Base-by-base conservation (phyloP, 2,329 filamentous ascomycete species). In the Coniochaeta pulveracea region DNA sequence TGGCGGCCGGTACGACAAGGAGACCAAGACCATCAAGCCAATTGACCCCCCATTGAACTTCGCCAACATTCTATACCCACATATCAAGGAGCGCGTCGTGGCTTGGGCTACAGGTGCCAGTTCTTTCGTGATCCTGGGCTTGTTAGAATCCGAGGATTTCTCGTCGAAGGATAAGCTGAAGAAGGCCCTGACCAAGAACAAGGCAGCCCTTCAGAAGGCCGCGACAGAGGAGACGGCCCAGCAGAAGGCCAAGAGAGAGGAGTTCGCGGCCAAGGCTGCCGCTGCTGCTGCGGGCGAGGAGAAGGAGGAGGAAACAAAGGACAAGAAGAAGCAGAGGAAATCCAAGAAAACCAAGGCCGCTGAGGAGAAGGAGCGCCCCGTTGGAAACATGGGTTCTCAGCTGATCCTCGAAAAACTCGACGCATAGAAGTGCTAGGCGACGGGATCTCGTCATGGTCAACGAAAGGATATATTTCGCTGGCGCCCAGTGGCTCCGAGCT, bases 71-170 rank as follows among this genome's bases (percentile, higher is more conserved):
- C 66, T 98, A n/a, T 96, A 89, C 53, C 75, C 79, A 5, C 63
- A 81, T 40, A 88, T 96, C 55, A 73, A 82, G 52, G 72, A 77
- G 1, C 64, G 84, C 43, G 60, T 93, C 16, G 55, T 91, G 37
- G 64, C 75, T 14, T 98, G 91, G 91, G 88, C 89, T 0, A 88
- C 79, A 0, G 83, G 88, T 0, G 72, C 80, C 2, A 86, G 85
- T 45, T 84, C 83, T 2, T 96, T 94, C 46, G 84, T 93, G 9
- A 69, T 95, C 4, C 71, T 96, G 17, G 81, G 77, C 11, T 61
- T 96, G 43, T 57, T 88, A 5, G 89, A 96, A 58, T 72, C 80
- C 0, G 65, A 72, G 15, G 75, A 76, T 37, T 91, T 91, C 47
- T 65, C 64, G 17, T 66, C 76, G 46, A 75, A 69, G 46, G 66